phyloP scores from a whole-genome alignment of 2,329 filamentous ascomycete genomes.

The Colletotrichum godetiae region DNA sequence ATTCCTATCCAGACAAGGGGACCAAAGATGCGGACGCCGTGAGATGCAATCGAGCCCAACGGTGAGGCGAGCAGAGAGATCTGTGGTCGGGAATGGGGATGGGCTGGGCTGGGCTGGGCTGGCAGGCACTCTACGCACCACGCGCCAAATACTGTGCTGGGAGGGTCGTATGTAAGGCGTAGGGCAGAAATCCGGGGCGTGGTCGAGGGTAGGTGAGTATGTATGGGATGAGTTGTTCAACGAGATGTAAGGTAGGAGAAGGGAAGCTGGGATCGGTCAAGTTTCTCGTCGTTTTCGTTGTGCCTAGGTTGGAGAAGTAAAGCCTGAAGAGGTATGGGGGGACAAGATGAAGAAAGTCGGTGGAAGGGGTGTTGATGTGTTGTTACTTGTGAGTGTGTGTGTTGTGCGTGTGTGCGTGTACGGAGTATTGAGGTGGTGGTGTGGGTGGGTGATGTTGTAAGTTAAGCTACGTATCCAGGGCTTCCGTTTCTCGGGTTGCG shows the following conservation, averaged over 20 bases:
- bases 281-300: slow-evolving; percentile 14
- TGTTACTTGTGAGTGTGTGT: slow-evolving; percentile 32
- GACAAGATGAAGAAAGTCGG: slow-evolving; percentile 38
- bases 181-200: slow-evolving; percentile 34
- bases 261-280: slow-evolving; percentile 21
- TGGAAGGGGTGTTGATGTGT: slow-evolving; percentile 34
- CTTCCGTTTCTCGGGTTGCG: slow-evolving; percentile 49
- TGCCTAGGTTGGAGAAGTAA: slow-evolving; percentile 21
- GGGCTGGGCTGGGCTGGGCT: slow-evolving; percentile 20
- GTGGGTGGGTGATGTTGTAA: slow-evolving; percentile 52
- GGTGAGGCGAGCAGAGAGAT: slow-evolving; percentile 51
- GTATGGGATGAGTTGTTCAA: slow-evolving; percentile 19
- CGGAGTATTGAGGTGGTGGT: slow-evolving; percentile 18
- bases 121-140: slow-evolving; percentile 27
- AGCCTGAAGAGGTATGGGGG: slow-evolving; percentile 27
- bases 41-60: slow-evolving; percentile 69
- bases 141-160: slow-evolving; percentile 13
- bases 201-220: slow-evolving; percentile 25
- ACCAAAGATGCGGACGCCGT: slow-evolving; percentile 45
- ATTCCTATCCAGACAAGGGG: slow-evolving; percentile 44
- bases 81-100: slow-evolving; percentile 41
- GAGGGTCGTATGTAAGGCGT: slow-evolving; percentile 35
- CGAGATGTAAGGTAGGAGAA: slow-evolving; percentile 5
- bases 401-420: slow-evolving; percentile 33
- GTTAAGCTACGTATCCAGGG: slow-evolving; percentile 61